A percentile compares a stretch with the other conserved stretches of the same genome.
Evolutionary conservation across 2,329 filamentous ascomycete species (phyloP).

Genomic region (Talaromyces sp.): DNA sequence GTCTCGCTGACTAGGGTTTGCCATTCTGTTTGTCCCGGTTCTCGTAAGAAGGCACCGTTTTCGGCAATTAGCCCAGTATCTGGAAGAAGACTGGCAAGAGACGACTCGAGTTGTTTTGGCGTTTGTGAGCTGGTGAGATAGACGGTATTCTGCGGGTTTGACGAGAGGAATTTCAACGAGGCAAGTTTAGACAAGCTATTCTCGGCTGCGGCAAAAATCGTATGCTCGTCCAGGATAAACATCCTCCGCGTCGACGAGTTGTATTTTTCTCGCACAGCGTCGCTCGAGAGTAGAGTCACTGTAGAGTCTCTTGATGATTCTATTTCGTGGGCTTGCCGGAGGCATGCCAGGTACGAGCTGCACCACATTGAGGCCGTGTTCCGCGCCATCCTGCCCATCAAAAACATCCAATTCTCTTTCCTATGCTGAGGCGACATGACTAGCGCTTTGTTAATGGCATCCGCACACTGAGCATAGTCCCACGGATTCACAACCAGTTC

Average conservation of each 20-base stretch:
- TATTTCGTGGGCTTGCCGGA: slow-evolving; percentile 71
- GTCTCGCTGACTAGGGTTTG: slow-evolving; percentile 67
- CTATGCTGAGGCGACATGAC: slow-evolving; percentile 77
- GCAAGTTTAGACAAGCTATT: not conserved
- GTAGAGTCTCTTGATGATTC: slow-evolving; percentile 75
- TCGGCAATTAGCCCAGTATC: slow-evolving; percentile 84
- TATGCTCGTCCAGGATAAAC: slow-evolving; percentile 88
- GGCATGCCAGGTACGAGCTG: slow-evolving; percentile 60
- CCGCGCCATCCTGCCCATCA: slow-evolving; percentile 67
- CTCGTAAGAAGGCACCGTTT: slow-evolving; percentile 83
- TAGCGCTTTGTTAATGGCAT: slow-evolving; percentile 75
- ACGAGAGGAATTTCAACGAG: slow-evolving; percentile 51
- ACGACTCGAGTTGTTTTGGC: slow-evolving; percentile 76
- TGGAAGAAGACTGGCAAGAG: slow-evolving; percentile 69
- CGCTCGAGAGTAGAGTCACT: slow-evolving; percentile 72
- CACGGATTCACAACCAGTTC: slow-evolving; percentile 88
- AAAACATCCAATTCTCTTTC: slow-evolving; percentile 64
- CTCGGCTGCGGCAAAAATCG: slow-evolving; percentile 54
- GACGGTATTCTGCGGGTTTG: slow-evolving; percentile 73
- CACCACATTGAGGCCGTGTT: slow-evolving; percentile 84
- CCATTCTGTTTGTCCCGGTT: slow-evolving; percentile 64
- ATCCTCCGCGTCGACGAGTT: slow-evolving; percentile 60
- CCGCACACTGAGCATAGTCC: slow-evolving; percentile 83
- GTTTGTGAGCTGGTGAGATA: slow-evolving; percentile 87
- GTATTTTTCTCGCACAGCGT: slow-evolving; percentile 61